Evolutionary conservation across 176 grass and related monocot genomes (phyloP).

Genomic region (Rhipidocladum racemiflorum): DNA sequence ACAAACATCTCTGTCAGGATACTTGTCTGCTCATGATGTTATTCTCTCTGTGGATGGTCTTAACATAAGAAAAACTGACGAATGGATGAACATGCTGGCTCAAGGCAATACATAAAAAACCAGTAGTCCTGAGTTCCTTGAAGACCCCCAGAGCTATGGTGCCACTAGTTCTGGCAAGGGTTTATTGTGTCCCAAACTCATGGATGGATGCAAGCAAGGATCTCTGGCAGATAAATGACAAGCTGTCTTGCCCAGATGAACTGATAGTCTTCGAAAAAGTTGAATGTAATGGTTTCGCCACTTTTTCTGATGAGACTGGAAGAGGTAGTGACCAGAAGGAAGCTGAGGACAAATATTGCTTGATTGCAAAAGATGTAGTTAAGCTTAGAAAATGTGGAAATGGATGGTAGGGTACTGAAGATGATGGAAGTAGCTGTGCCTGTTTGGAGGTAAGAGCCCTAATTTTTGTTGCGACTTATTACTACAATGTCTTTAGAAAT

Average conservation of each 20-base stretch:
- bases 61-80: conserved; percentile 60
- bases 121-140: conserved; percentile 22
- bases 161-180: conserved; percentile 51
- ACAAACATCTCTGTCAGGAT: conserved; percentile 57
- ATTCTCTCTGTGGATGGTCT: conserved; percentile 74
- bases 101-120: conserved; percentile 40
- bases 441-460: conserved; percentile 65
- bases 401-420: conserved; percentile 33
- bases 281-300: conserved; percentile 37
- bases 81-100: conserved; percentile 58
- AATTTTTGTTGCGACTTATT: conserved; percentile 17
- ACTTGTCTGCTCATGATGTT: conserved; percentile 70
- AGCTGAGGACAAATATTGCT: conserved; percentile 52
- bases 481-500: neutral
- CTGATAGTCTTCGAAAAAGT: conserved; percentile 46
- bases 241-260: conserved; percentile 59
- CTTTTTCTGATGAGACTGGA: conserved; percentile 11
- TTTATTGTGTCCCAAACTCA: conserved; percentile 70
- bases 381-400: conserved; percentile 78
- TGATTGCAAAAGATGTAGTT: conserved; percentile 87
- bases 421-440: conserved; percentile 43
- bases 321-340: conserved; percentile 32
- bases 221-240: conserved; percentile 50
- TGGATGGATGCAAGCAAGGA: conserved; percentile 74
- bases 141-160: conserved; percentile 33